These are phyloP conservation scores for Rhodotorula babjevae DNA, from an alignment of 768 basidiomycete genomes.

Conservation along the genomic window DNA sequence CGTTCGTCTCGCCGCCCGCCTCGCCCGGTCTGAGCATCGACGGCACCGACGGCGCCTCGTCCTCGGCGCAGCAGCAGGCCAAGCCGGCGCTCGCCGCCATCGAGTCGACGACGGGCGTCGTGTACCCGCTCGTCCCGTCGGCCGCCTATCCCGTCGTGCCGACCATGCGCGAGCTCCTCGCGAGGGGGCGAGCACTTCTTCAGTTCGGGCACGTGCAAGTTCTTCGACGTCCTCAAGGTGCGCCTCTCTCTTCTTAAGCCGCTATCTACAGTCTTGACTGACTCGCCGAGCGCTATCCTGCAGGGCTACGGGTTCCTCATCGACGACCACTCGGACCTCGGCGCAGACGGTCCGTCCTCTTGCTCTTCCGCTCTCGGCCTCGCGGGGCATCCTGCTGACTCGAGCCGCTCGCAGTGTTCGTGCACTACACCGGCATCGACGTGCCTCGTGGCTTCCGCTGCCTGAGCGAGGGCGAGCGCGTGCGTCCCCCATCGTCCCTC, in stretches of 20 bases:
- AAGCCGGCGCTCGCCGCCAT: no score
- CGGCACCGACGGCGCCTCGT: no score
- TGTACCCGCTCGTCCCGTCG: no score
- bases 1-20: not conserved
- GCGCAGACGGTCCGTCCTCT: conserved; percentile 3
- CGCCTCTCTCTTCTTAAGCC: not conserved
- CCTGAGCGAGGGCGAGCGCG: conserved; percentile 2
- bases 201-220: conserved; percentile 3
- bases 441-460: conserved; percentile 8
- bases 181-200: not conserved
- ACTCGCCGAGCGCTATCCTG: no score
- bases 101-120: no score
- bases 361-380: not conserved
- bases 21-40: not conserved
- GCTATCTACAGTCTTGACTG: no score
- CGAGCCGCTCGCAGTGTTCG: conserved; percentile 8
- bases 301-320: conserved; percentile 21
- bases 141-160: not conserved
- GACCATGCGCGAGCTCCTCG: not conserved
- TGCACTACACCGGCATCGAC: conserved; percentile 7
- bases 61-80: not conserved
- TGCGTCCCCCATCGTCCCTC: not conserved
- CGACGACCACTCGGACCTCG: conserved; percentile 9
- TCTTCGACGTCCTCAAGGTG: conserved; percentile 13
- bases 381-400: not conserved